A percentile compares a stretch with the other conserved stretches of the same genome.
phyloP scores from a whole-genome alignment of 441 rosid genomes.

The Gossypium davidsonii region DNA sequence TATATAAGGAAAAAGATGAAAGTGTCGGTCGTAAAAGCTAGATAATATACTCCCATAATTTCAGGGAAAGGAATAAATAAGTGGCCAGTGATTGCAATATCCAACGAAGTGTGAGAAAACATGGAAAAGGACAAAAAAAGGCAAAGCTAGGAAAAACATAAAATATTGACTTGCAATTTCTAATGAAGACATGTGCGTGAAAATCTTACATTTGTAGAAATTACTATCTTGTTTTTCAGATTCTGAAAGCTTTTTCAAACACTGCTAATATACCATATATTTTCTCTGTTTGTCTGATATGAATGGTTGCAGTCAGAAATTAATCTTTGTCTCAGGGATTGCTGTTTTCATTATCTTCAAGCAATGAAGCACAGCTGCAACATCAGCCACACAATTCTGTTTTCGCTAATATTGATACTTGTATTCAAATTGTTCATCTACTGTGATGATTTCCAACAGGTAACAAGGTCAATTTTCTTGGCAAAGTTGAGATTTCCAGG shows the following conservation, averaged over 20 bases:
- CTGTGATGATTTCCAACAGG: background rate
- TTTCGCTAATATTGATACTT: slow-evolving; percentile 2
- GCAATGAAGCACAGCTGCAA: background rate
- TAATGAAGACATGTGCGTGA: background rate
- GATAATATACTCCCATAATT: background rate
- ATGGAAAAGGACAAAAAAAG: too few relatives aligned
- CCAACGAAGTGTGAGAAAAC: background rate
- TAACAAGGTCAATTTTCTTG: background rate
- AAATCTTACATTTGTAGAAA: too few relatives aligned
- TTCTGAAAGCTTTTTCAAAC: background rate
- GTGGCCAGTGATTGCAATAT: background rate
- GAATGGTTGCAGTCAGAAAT: too few relatives aligned
- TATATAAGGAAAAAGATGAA: too few relatives aligned
- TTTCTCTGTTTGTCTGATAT: too few relatives aligned
- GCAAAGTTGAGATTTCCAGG: slow-evolving; percentile 12
- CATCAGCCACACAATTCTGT: background rate
- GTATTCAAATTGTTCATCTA: background rate
- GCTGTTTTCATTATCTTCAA: background rate
- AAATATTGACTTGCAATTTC: background rate
- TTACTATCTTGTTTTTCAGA: background rate
- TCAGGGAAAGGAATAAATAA: background rate
- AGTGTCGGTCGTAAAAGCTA: background rate
- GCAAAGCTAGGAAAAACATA: background rate
- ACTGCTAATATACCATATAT: background rate
- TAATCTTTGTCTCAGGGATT: background rate